Evolutionary conservation across 148 eudicot species (phyloP), one percentile per base, ranked within the genome.

Genomic region (Persicaria maculosa): DNA sequence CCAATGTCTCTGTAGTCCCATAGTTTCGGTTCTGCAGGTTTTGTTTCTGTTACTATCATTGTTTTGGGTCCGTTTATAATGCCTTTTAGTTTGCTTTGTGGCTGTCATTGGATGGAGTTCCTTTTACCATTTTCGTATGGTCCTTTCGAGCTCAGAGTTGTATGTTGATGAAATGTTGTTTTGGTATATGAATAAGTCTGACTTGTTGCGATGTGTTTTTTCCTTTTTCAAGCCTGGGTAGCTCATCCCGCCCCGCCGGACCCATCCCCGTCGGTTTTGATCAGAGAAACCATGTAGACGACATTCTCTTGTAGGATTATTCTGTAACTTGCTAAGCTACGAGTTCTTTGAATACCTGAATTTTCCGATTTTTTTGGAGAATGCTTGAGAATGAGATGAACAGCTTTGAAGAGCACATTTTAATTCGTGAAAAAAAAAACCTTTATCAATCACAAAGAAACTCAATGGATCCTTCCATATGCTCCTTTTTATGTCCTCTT

Each of bases 41-140:
- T 59, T 59, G 40, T 11, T 59, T 59, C 1, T 19, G 12, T 4
- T 59, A 25, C 8, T 43, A 17, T 65, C 43, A 14, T 65, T 12
- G 43, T 15, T 65, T 65, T 40, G 19, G 70, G 70, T 36, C 70
- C n/a, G 46, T 12, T 65, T 36, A 59, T 15, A 65, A 14, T 65
- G 70, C 46, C 3, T 40, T 65, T 36, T 6, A 36, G 46, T 65
- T 65, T 65, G 46, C 70, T 65, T 15, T 65, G 46, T 65, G 47
- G 70, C n/a, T 65, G 70, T 65, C 8, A 65, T 40, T 65, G 19
- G 19, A 65, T 43, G 70, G 70, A 65, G 70, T 40, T 65, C 70
- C 47, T 65, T 14, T 15, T 36, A 36, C 68, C 68, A 62, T 31
- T 62, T 65, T 9, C 17, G 3, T 40, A 40, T 65, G 47, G 19